Base-by-base conservation (phyloP, 148 eudicot genomes). In the Spergularia marina region DNA sequence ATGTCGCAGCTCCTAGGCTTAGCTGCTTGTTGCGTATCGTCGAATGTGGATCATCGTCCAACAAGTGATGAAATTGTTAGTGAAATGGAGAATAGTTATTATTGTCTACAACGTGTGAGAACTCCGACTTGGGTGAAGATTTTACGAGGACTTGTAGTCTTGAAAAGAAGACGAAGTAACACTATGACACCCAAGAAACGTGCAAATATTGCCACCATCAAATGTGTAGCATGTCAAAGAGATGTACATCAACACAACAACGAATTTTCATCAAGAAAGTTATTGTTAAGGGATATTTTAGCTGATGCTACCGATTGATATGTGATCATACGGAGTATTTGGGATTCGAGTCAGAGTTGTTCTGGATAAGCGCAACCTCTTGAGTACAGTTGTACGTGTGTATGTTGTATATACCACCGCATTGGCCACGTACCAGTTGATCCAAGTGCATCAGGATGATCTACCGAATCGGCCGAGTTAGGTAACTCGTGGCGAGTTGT, bases 11-110 rank as follows among this genome's bases (percentile, higher is more conserved):
- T 89, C 78, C 18, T 91, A 68, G 56, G 20, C n/a, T 21, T 92
- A 0, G 97, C 97, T 0, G 62, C 75, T 4, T 77, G 83, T 17
- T 92, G 97, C 41, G 83, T 89, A 16, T 84, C 90, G 5, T 21
- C 70, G 0, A 11, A 57, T 14, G 83, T 76, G 36, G 78, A 81
- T 30, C 62, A 67, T 12, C 84, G 92, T 2, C 97, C 97, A n/a
- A 75, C 88, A 0, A 87, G 90, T 39, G 74, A 59, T 16, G 88
- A 83, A 58, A 73, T 88, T 25, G 84, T 87, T 11, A 25, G 18
- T 36, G 83, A 83, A 13, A 51, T 90, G 70, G 94, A 86, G 56
- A 77, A 41, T 52, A 20, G 57, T 39, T 64, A 64, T 62, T 55
- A 25, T 34, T 10, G 20, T 11, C 30, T 79, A 1, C 79, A 84